phyloP scores from a whole-genome alignment of 805 yeast genomes.

The Candida schatavii region DNA sequence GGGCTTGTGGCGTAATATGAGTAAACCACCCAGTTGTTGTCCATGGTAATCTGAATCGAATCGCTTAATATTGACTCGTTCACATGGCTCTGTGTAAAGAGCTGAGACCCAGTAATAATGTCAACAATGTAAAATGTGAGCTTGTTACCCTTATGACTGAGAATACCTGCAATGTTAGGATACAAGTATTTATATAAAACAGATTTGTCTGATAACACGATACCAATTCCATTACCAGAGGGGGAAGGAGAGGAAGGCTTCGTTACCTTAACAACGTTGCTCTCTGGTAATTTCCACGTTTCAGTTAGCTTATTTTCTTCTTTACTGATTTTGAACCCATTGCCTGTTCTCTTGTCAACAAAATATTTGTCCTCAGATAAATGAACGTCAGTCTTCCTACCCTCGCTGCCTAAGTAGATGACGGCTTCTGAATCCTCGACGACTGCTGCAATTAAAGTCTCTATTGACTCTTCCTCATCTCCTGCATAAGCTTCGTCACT shows the following conservation, averaged over 20 bases:
- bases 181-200: constrained; percentile 82
- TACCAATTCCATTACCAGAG: constrained; percentile 44
- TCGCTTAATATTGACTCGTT: constrained; percentile 38
- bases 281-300: constrained; percentile 30
- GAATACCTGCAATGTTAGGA: constrained; percentile 60
- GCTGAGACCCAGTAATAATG: constrained; percentile 62
- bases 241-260: constrained; percentile 34
- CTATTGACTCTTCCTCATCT: neutral
- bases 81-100: constrained; percentile 43
- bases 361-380: constrained; percentile 11
- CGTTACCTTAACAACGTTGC: constrained; percentile 17
- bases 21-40: constrained; percentile 82
- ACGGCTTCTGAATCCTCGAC: neutral
- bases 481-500: neutral
- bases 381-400: neutral
- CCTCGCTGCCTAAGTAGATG: neutral
- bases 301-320: constrained; percentile 13
- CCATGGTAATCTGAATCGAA: constrained; percentile 54
- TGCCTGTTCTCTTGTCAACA: constrained; percentile 9
- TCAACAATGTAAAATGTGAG: constrained; percentile 60
- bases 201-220: constrained; percentile 62
- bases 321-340: constrained; percentile 20
- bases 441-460: neutral
- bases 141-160: constrained; percentile 24
- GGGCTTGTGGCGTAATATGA: constrained; percentile 55